A percentile compares a stretch with the other conserved stretches of the same genome.
These are phyloP conservation scores for Aspergillus conjunctus DNA, from an alignment of 495 filamentous ascomycete genomes.

Conservation along the genomic window DNA sequence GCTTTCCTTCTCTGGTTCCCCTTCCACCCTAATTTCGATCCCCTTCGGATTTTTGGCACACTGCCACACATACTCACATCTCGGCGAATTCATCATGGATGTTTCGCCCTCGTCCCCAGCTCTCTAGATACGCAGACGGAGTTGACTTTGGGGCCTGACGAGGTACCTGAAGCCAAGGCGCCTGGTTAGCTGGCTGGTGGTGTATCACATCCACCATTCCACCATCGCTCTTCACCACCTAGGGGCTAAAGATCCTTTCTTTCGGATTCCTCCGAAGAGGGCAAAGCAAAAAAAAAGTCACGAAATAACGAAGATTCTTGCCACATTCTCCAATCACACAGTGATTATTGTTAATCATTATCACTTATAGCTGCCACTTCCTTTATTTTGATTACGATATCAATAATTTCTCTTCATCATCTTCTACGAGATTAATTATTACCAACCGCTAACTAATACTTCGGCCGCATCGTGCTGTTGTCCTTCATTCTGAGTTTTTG, in stretches of 20 bases:
- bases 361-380: background rate
- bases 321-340: background rate
- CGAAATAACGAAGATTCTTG: background rate
- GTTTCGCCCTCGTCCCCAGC: constrained; percentile 10
- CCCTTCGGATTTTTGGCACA: constrained; percentile 5
- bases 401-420: too few species aligned
- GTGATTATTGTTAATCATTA: background rate
- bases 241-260: constrained; percentile 2
- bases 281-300: constrained; percentile 1
- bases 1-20: constrained; percentile 7
- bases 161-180: constrained; percentile 26
- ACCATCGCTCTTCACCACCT: constrained; percentile 9
- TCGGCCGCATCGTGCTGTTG: background rate
- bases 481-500: background rate
- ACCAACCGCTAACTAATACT: background rate
- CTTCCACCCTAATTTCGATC: constrained; percentile 7
- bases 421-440: background rate
- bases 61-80: constrained; percentile 3
- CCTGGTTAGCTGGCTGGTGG: constrained; percentile 18
- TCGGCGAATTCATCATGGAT: constrained; percentile 18
- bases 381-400: too few species aligned
- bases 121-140: constrained; percentile 21
- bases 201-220: constrained; percentile 16
- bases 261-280: constrained; percentile 8
- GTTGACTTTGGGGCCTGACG: constrained; percentile 23